Conservation (phyloP, 805 yeast genomes). For the Nakazawaea siamensis region DNA sequence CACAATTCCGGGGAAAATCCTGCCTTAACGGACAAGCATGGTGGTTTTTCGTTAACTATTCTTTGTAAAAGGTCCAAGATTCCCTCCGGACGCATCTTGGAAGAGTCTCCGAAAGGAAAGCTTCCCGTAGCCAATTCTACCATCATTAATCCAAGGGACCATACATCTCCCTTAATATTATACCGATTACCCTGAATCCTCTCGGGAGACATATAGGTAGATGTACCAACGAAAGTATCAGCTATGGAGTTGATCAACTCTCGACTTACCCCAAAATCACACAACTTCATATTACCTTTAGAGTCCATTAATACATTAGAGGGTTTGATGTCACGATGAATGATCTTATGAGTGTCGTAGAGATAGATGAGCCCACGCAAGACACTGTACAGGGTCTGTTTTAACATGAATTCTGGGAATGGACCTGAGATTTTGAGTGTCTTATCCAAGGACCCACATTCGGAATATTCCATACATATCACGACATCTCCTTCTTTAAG, state of each 20-base stretch:
- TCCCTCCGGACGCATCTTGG: constrained; percentile 56
- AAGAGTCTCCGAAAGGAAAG: constrained; percentile 59
- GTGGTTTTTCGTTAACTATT: constrained; percentile 90
- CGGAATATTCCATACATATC: constrained; percentile 93
- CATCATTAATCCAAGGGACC: constrained; percentile 92
- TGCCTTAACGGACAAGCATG: constrained; percentile 41
- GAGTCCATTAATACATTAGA: constrained; percentile 85
- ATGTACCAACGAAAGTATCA: constrained; percentile 96
- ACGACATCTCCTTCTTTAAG: constrained; percentile 68
- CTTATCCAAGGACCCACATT: constrained; percentile 86
- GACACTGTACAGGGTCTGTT: constrained; percentile 68
- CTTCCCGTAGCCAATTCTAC: constrained; percentile 83
- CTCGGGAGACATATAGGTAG: constrained; percentile 97
- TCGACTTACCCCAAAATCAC: constrained; percentile 95
- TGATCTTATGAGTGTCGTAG: constrained; percentile 77
- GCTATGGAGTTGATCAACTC: constrained; percentile 91
- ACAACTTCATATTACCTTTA: constrained; percentile 79
- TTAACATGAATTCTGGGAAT: constrained; percentile 59
- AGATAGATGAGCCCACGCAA: constrained; percentile 75
- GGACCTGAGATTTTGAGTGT: constrained; percentile 56
- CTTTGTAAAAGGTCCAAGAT: constrained; percentile 85
- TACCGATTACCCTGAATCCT: constrained; percentile 92
- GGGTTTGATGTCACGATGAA: constrained; percentile 95
- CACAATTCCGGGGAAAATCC: constrained; percentile 46
- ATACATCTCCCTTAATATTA: constrained; percentile 92